Conservation (phyloP, 768 basidiomycete species). For the Suillus subalutaceus region DNA sequence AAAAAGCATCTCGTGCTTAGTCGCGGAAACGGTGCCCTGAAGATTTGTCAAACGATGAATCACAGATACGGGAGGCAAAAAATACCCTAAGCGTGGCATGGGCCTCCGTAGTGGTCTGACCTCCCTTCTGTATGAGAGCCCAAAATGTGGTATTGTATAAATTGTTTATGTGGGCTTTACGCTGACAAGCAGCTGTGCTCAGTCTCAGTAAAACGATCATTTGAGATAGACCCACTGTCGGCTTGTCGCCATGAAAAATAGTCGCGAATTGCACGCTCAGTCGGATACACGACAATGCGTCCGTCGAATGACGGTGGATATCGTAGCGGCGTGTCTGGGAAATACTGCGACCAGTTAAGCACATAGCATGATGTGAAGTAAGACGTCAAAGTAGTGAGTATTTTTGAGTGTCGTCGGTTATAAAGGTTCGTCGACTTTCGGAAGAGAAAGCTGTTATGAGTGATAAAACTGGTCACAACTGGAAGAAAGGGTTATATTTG, state of each 20-base stretch:
- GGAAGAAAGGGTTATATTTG: conserved; percentile 30
- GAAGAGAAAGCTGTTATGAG: conserved; percentile 74
- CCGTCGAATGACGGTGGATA: conserved; percentile 96
- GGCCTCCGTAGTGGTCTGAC: conserved; percentile 76
- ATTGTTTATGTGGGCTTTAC: conserved; percentile 94
- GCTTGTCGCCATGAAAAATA: conserved; percentile 97
- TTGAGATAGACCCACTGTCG: conserved; percentile 67
- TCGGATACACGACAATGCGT: conserved; percentile 81
- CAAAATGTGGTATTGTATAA: conserved; percentile 96
- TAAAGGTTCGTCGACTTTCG: conserved; percentile 75
- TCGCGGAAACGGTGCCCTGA: conserved; percentile 86
- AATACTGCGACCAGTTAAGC: conserved; percentile 80
- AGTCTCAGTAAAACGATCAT: conserved; percentile 7
- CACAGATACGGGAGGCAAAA: background rate
- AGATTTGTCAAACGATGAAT: conserved; percentile 15
- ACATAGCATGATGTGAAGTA: conserved; percentile 92
- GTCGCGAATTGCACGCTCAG: conserved; percentile 71
- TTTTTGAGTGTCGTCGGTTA: conserved; percentile 86
- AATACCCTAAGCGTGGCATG: conserved; percentile 75
- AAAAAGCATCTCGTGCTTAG: conserved; percentile 93
- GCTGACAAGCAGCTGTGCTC: conserved; percentile 22
- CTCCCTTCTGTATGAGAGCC: conserved; percentile 88
- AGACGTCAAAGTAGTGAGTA: conserved; percentile 80
- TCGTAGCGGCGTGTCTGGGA: conserved; percentile 68
- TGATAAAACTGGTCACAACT: background rate